Conservation (phyloP, 257 asterid genomes). For the Solanum piurae region DNA sequence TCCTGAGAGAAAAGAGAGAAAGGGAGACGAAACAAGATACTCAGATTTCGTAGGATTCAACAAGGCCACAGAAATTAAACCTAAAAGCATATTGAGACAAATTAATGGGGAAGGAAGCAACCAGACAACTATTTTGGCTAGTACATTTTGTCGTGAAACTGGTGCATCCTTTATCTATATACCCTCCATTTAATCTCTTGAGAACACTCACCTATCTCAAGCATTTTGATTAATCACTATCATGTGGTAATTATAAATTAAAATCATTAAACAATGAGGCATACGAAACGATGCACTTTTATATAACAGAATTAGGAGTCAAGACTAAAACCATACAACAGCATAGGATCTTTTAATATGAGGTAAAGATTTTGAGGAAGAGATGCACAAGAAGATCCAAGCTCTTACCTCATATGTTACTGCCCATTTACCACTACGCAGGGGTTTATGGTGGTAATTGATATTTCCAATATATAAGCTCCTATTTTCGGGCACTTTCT, state of each 20-base stretch:
- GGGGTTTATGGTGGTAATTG: conserved; percentile 78
- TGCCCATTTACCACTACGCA: conserved; percentile 95
- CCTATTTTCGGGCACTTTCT: conserved; percentile 34
- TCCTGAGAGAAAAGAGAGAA: conserved; percentile 35
- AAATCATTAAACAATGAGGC: neutral
- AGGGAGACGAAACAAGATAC: neutral
- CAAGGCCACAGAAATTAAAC: neutral
- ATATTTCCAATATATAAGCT: conserved; percentile 82
- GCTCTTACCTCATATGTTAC: conserved; percentile 63
- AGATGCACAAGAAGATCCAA: neutral
- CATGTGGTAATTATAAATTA: neutral
- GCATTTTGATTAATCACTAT: neutral
- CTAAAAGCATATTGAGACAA: neutral
- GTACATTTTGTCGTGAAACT: neutral
- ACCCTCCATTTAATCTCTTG: neutral
- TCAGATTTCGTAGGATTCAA: neutral
- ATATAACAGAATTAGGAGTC: neutral
- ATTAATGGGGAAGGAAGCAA: neutral
- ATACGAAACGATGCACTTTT: neutral
- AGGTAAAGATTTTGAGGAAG: neutral
- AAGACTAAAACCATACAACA: neutral
- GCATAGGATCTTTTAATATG: neutral
- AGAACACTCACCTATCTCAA: neutral
- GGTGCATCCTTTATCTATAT: neutral
- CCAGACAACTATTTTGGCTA: neutral